Evolutionary conservation across 345 rosid species (phyloP), one percentile per base, ranked within the genome.

Genomic region (Eutrema yunnanense): DNA sequence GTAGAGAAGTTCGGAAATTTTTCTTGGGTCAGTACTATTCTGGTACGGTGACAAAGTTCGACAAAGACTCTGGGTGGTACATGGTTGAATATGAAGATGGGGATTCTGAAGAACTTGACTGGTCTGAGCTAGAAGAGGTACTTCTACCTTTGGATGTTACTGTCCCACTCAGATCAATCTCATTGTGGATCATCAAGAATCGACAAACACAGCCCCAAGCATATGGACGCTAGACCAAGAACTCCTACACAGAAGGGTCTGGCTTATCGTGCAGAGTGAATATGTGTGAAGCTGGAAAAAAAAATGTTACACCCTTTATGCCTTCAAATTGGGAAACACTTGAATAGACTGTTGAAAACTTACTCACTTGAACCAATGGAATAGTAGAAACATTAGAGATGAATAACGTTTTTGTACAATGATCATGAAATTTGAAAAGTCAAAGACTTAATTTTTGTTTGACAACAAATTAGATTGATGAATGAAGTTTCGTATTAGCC

Each of bases 11-110:
- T 41, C 73, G 37, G 49, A 94, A 89, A 67, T 62, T 81, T 77
- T 91, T 91, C 62, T 84, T 73, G 43, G 84, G 75, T 5, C 53
- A 26, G 6, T 82, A 82, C 74, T 89, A 81, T 73, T 41, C 72
- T 4, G 97, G 98, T 4, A 79, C 48, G 0, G 93, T 94, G 62
- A 69, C 46, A 13, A 81, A 78, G 81, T 90, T 83, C 61, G 95
- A 94, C 78, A 85, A 81, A 78, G 90, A 83, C 46, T 68, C 73
- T 10, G 87, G 88, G 2, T 91, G 98, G 98, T 88, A 91, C 53
- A 86, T 83, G 77, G 95, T 90, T 73, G 86, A 65, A 36, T 94
- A 94, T 51, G 95, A 87, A 70, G 98, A 94, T 66, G 97, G 92
- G 0, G 96, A 94, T 64, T 84, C 75, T 26, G 97, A 94, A 82